Evolutionary conservation across 768 basidiomycete species (phyloP).

Genomic region (Pleurotus tuoliensis): DNA sequence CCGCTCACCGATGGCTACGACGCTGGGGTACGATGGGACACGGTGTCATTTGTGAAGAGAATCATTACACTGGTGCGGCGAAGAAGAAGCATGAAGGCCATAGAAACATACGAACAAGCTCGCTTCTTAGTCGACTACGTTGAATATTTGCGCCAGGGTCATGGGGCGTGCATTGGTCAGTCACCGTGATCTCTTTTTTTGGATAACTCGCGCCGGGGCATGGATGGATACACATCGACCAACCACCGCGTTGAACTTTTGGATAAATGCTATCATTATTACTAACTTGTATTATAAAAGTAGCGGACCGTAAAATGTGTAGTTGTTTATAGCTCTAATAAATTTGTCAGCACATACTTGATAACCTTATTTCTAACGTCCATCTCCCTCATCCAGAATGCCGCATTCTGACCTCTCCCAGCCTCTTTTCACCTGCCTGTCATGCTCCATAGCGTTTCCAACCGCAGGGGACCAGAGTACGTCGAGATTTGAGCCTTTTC

Average conservation of each 20-base stretch:
- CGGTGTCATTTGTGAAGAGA: conserved; percentile 66
- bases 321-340: background rate
- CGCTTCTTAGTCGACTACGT: conserved; percentile 77
- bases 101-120: conserved; percentile 95
- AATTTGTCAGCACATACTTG: background rate
- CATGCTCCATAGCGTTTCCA: conserved; percentile 85
- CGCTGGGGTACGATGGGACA: conserved; percentile 23
- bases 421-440: conserved; percentile 78
- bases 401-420: conserved; percentile 7
- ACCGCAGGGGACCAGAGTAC: conserved; percentile 80
- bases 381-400: background rate
- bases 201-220: background rate
- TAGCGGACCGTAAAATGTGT: background rate
- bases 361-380: background rate
- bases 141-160: conserved; percentile 41
- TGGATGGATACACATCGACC: background rate
- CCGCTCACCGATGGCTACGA: background rate
- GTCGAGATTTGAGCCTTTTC: conserved; percentile 20
- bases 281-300: background rate
- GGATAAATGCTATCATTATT: background rate
- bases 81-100: conserved; percentile 81
- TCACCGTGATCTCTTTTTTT: background rate
- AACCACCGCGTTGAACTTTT: too few relatives aligned
- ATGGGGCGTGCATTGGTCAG: background rate
- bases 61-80: conserved; percentile 70